Evolutionary conservation across 2,329 filamentous ascomycete genomes (phyloP).

Genomic region (Aspergillus ibericus): DNA sequence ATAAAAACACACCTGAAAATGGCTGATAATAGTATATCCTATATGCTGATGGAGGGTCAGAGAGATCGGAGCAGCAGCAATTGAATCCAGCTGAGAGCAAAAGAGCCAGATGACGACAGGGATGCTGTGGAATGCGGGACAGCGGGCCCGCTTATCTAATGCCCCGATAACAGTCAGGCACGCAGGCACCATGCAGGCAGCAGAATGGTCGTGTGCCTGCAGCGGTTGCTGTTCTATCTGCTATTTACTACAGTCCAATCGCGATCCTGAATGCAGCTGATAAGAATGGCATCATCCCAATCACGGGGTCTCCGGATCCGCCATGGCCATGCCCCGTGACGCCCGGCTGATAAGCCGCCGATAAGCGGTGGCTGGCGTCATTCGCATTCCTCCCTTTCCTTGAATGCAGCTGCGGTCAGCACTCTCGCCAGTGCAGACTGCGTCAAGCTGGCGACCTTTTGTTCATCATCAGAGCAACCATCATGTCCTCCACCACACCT

Average conservation of each 20-base stretch:
- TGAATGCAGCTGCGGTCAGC: background rate
- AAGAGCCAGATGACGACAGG: background rate
- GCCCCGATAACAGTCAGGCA: background rate
- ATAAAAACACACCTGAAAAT: background rate
- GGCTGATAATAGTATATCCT: background rate
- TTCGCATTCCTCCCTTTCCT: background rate
- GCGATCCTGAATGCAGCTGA: background rate
- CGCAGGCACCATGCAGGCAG: background rate
- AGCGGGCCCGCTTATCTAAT: background rate
- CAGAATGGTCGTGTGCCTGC: background rate
- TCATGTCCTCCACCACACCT: slow-evolving; percentile 9
- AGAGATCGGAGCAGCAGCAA: background rate
- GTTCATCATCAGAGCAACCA: background rate
- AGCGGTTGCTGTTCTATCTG: too few species aligned
- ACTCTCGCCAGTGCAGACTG: background rate
- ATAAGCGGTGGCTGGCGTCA: background rate
- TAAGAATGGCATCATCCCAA: background rate
- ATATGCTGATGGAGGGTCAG: too few species aligned
- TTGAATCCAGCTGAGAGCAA: background rate
- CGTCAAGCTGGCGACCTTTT: background rate
- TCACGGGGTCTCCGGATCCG: background rate
- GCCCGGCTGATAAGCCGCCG: background rate
- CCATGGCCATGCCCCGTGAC: background rate
- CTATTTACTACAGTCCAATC: too few species aligned
- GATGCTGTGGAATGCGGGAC: background rate